A percentile compares a stretch with the other conserved stretches of the same genome.
Conservation (phyloP, 805 yeast genomes). For the Priceomyces melissophilus region DNA sequence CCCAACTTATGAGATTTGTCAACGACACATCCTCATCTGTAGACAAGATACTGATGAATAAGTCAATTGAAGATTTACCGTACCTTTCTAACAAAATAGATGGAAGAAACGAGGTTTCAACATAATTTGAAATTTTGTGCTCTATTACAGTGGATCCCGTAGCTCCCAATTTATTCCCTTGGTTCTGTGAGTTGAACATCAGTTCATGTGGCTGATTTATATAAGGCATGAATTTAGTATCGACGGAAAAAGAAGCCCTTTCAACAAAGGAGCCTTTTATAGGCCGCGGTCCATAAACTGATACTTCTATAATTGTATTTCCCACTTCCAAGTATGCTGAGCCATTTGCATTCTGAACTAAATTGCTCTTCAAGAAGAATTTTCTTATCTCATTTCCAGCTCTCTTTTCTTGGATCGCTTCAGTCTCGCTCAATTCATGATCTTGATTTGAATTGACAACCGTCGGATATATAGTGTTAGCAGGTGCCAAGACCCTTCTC, state of each 20-base stretch:
- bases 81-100: conserved; percentile 63
- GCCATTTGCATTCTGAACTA: conserved; percentile 72
- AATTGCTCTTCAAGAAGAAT: conserved; percentile 60
- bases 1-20: conserved; percentile 44
- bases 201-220: conserved; percentile 37
- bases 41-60: conserved; percentile 68
- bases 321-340: conserved; percentile 75
- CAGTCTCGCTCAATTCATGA: not conserved
- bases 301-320: conserved; percentile 57
- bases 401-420: conserved; percentile 11
- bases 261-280: conserved; percentile 68
- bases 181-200: conserved; percentile 21
- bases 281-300: conserved; percentile 89
- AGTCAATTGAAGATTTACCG: conserved; percentile 86
- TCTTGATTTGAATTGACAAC: conserved; percentile 10
- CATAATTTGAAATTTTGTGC: conserved; percentile 48
- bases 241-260: conserved; percentile 63
- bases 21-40: conserved; percentile 29
- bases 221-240: conserved; percentile 51
- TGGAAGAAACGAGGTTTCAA: conserved; percentile 50
- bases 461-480: conserved; percentile 47
- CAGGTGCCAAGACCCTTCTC: conserved; percentile 84
- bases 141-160: conserved; percentile 36
- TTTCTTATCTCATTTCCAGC: conserved; percentile 28
- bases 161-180: conserved; percentile 20